Base-by-base conservation (phyloP, 2,329 filamentous ascomycete genomes). In the Microcyclosporella mali region DNA sequence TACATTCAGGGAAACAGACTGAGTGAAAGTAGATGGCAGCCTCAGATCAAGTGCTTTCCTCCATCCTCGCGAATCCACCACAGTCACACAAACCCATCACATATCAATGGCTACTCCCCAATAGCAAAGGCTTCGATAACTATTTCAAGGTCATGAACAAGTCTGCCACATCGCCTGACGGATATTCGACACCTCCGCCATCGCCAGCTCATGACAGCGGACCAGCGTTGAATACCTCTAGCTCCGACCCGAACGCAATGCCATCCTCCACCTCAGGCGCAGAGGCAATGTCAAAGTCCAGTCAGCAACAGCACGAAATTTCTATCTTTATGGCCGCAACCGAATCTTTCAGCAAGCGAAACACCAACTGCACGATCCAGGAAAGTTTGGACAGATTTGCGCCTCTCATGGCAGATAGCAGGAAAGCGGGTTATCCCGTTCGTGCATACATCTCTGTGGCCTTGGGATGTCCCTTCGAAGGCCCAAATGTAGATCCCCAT, bases 281-380 rank as follows among this genome's bases (percentile, higher is more conserved):
- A 14, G 63, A 65, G 19, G 57, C 63, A 12, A 65, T 64, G 60
- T 29, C 44, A 33, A 40, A 41, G 47, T 59, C 11, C 47, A 56
- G 32, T 40, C 38, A 41, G 49, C 27, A 59, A 52, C 33, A 77
- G 74, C 15, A 73, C 66, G 84, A 89, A 58, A 72, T 90, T 25
- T 84, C 85, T 32, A 82, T 90, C 31, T 92, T 94, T 65, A 84
- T 85, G 11, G 82, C 86, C 2, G 86, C 87, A 0, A 90, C 85
- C 12, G 87, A 94, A 65, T 73, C 75, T 36, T 94, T 94, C 65
- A 84, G 84, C 3, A 78, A 81, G 51, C 83, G 81, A 66, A 94
- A 94, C 66, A 81, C 88, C 41, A 92, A 92, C 66, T 88, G 85
- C 70, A 76, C 77, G 55, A 84, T 92, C 52, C 77, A 78, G 49